These are phyloP conservation scores for Saussurea involucrata DNA, from an alignment of 129 eudicot species.

Conservation along the genomic window DNA sequence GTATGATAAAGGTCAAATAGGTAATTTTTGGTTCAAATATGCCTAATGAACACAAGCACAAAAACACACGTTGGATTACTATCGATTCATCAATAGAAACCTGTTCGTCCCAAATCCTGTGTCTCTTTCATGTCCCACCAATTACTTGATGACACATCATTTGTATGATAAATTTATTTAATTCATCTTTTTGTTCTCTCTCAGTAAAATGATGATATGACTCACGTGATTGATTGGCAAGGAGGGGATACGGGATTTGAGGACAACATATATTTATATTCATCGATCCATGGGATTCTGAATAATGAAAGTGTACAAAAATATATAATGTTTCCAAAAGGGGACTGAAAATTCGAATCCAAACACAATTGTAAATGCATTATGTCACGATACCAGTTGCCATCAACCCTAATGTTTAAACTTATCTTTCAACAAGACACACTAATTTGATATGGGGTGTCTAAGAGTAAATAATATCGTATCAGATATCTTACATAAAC, in stretches of 20 bases:
- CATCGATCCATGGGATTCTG: background rate
- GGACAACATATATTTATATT: background rate
- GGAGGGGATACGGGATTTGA: background rate
- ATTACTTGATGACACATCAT: background rate
- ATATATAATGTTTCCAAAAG: background rate
- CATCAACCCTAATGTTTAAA: background rate
- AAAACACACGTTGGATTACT: background rate
- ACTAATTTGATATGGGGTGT: background rate
- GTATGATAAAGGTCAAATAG: background rate
- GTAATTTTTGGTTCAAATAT: background rate
- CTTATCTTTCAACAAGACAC: background rate
- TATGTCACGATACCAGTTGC: background rate
- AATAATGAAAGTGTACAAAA: background rate
- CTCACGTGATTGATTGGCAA: background rate
- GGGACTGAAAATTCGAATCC: background rate
- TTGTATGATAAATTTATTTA: background rate
- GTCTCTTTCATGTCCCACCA: background rate
- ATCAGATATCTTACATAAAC: background rate
- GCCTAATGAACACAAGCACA: background rate
- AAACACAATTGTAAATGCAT: background rate
- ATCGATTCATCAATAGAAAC: background rate
- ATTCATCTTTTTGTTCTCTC: background rate
- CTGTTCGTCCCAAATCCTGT: background rate
- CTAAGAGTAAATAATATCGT: background rate
- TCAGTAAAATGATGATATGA: background rate